Percentiles rank a stretch among this genome's conserved stretches.
Evolutionary conservation across 2,329 filamentous ascomycete genomes (phyloP).

Genomic region (Penicillium glabrum): DNA sequence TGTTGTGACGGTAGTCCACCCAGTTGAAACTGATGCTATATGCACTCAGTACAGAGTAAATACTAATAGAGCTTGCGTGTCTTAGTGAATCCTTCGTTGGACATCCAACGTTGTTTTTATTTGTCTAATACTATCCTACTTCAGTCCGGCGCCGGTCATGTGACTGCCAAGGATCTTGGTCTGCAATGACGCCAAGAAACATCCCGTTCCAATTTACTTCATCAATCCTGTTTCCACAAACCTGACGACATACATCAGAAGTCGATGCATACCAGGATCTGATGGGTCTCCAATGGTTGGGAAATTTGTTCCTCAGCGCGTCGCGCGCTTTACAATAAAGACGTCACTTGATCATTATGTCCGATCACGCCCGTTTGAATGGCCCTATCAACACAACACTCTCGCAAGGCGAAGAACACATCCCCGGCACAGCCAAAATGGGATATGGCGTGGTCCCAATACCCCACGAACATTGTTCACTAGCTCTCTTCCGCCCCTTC

Average conservation of each 20-base stretch:
- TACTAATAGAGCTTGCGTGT: too few relatives aligned
- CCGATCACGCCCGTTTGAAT: neutral
- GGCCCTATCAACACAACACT: neutral
- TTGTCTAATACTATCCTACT: too few relatives aligned
- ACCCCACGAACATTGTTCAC: constrained; percentile 11
- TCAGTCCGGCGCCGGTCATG: neutral
- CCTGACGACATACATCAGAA: too few relatives aligned
- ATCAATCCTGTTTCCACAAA: neutral
- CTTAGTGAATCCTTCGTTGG: too few relatives aligned
- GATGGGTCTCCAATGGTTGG: neutral
- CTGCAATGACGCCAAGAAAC: neutral
- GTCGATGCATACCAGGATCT: neutral
- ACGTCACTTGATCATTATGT: neutral
- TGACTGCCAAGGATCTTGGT: neutral
- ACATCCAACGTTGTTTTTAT: too few relatives aligned
- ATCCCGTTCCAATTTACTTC: neutral
- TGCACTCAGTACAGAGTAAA: too few relatives aligned
- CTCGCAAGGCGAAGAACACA: neutral
- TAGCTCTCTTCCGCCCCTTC: constrained; percentile 41
- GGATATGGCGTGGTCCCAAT: neutral
- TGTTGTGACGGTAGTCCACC: too few relatives aligned
- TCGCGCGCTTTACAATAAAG: neutral
- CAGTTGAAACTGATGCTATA: too few relatives aligned
- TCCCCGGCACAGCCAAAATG: neutral
- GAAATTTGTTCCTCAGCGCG: neutral